A percentile compares a stretch with the other conserved stretches of the same genome.
Evolutionary conservation across 2,329 filamentous ascomycete genomes (phyloP).

Genomic region (Penicillium olsonii): DNA sequence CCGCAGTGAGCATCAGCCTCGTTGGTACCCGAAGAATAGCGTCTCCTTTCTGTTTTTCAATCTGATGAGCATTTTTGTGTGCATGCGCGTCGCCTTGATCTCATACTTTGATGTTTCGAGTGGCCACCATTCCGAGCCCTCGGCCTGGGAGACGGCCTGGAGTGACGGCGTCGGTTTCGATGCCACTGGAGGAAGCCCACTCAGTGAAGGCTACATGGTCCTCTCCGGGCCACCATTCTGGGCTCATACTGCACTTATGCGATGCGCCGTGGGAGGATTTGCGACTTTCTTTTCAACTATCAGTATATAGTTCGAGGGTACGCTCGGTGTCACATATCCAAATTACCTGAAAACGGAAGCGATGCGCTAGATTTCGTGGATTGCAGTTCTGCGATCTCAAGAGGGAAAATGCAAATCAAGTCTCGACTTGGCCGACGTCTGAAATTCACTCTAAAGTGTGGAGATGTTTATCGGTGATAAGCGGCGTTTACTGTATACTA

Average conservation of each 20-base stretch:
- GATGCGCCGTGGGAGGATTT: not conserved
- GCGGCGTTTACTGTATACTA: slow-evolving; percentile 10
- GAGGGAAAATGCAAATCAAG: not conserved
- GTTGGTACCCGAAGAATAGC: slow-evolving; percentile 66
- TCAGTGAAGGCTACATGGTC: slow-evolving; percentile 58
- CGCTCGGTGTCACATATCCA: not conserved
- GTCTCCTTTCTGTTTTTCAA: slow-evolving; percentile 54
- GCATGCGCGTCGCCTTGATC: not conserved
- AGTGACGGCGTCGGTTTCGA: slow-evolving; percentile 67
- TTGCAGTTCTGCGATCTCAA: no score
- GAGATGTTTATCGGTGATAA: slow-evolving; percentile 20
- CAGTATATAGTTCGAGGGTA: not conserved
- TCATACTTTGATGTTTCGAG: slow-evolving; percentile 63
- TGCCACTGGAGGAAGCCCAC: slow-evolving; percentile 68
- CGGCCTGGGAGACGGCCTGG: slow-evolving; percentile 69
- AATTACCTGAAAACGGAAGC: not conserved
- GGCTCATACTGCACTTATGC: slow-evolving; percentile 25
- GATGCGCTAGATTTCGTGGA: no score
- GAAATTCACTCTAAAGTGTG: slow-evolving; percentile 8
- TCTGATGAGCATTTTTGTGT: slow-evolving; percentile 3
- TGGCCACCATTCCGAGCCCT: slow-evolving; percentile 77
- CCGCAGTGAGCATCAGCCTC: slow-evolving; percentile 64
- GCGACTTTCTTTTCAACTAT: no score
- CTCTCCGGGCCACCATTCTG: slow-evolving; percentile 36
- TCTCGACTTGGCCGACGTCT: not conserved